phyloP scores from a whole-genome alignment of 1,139 yeast species.

The Pneumocystis wakefieldiae region DNA sequence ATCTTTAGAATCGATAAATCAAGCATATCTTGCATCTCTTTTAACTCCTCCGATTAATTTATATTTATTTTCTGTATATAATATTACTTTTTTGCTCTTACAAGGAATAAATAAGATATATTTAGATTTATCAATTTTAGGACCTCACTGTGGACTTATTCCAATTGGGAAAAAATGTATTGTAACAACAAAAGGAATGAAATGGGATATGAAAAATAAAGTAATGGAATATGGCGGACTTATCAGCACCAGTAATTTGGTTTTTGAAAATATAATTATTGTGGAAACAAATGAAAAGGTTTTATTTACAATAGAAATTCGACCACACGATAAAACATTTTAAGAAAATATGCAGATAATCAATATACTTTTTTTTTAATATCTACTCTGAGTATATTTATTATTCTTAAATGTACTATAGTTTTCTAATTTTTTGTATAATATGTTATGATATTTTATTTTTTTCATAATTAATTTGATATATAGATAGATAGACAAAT shows the following conservation, averaged over 20 bases:
- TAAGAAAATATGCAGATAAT: background rate
- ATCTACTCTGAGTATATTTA: background rate
- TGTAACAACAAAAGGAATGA: background rate
- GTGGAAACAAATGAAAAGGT: background rate
- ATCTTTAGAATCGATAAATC: background rate
- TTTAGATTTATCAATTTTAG: background rate
- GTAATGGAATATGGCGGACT: background rate
- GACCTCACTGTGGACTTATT: background rate
- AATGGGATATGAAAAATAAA: background rate
- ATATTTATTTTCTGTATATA: background rate
- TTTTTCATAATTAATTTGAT: too few species aligned
- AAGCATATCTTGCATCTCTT: background rate
- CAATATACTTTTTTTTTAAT: background rate
- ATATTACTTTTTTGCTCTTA: background rate
- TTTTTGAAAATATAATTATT: background rate
- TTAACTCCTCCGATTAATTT: background rate
- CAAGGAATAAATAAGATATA: background rate
- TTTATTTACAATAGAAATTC: constrained; percentile 28
- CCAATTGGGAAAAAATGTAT: background rate
- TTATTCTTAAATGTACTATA: too few species aligned
- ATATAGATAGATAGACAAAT: too few species aligned
- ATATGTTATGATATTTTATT: background rate
- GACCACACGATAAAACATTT: background rate
- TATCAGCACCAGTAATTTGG: background rate
- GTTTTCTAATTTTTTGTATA: background rate